Base-by-base conservation (phyloP, 2,329 filamentous ascomycete genomes). In the Chlorencoelia australis region DNA sequence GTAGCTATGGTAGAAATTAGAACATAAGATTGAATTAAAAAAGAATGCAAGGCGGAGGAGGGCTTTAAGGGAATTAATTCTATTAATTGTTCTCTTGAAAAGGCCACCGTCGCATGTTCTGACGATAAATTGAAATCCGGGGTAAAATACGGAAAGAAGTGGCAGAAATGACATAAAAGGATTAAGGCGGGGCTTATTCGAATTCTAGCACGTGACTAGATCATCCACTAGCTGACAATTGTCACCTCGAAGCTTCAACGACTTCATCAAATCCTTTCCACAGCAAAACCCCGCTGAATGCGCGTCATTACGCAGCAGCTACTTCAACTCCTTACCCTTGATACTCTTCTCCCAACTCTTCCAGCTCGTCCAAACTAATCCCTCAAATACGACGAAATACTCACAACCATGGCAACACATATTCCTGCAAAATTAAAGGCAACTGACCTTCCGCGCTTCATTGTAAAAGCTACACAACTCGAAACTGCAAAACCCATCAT, bases 401-500 rank as follows among this genome's bases (percentile, higher is more conserved):
- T 14, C 4, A 30, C 7, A 24, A 18, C n/a, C 45, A 94, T 94
- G 88, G 75, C 84, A 33, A 70, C 73, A 51, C 66, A 67, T 38
- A 66, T 89, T 39, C 86, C 86, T 11, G 67, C 72, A 21, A 74
- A 74, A 54, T 70, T 98, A 52, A 87, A 82, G 64, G 67, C 79
- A 39, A 79, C 83, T 41, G 87, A 94, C 57, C 76, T 94, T 54
- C 78, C 76, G 47, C 83, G 86, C 42, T 95, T 93, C 59, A 79
- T 88, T 44, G 72, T 79, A 37, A 78, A 89, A 53, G 89, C 86
- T 21, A 73, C 75, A 22, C 89, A 98, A 65, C 73, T 98, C 32
- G 82, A 89, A 58, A 72, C 72, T 41, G 75, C 79, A 54, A 91
- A 89, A 61, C 91, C 91, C 7, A 84, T 91, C 41, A 73, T 96